phyloP scores from a whole-genome alignment of 129 eudicot genomes.

The Helichrysum umbraculigerum region DNA sequence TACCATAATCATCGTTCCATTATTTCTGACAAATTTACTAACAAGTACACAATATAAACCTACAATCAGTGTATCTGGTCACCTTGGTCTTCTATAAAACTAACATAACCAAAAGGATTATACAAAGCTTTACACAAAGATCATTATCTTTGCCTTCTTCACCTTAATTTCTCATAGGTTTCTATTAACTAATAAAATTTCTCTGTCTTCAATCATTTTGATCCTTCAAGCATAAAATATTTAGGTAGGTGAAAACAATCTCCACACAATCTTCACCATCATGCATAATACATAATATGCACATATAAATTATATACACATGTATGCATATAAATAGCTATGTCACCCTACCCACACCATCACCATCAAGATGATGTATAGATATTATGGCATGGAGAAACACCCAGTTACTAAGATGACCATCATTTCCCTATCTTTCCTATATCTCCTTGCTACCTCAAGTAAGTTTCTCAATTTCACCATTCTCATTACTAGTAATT shows the following conservation, averaged over 20 bases:
- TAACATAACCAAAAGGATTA: background rate
- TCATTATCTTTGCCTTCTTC: slow-evolving; percentile 38
- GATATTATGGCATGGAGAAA: slow-evolving; percentile 25
- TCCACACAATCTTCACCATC: slow-evolving; percentile 33
- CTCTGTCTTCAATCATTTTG: slow-evolving; percentile 34
- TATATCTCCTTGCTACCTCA: slow-evolving; percentile 42
- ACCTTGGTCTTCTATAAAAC: background rate
- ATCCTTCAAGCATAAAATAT: slow-evolving; percentile 24
- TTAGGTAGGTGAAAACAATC: slow-evolving; percentile 29
- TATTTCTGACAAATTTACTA: too few species aligned
- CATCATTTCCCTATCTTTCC: slow-evolving; percentile 34
- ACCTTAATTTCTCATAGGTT: slow-evolving; percentile 24
- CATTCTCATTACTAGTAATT: background rate
- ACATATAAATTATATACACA: background rate
- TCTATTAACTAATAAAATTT: slow-evolving; percentile 27
- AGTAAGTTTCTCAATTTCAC: slow-evolving; percentile 29
- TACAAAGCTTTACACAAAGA: slow-evolving; percentile 22
- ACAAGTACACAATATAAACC: too few species aligned
- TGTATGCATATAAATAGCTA: background rate
- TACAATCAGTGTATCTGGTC: background rate
- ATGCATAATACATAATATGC: slow-evolving; percentile 8
- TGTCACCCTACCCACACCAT: slow-evolving; percentile 26
- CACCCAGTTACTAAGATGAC: background rate
- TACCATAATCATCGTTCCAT: too few species aligned
- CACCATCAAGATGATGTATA: slow-evolving; percentile 13